A percentile compares a stretch with the other conserved stretches of the same genome.
These are phyloP conservation scores for Plenodomus biglobosus DNA, from an alignment of 2,329 filamentous ascomycete species.

Conservation along the genomic window DNA sequence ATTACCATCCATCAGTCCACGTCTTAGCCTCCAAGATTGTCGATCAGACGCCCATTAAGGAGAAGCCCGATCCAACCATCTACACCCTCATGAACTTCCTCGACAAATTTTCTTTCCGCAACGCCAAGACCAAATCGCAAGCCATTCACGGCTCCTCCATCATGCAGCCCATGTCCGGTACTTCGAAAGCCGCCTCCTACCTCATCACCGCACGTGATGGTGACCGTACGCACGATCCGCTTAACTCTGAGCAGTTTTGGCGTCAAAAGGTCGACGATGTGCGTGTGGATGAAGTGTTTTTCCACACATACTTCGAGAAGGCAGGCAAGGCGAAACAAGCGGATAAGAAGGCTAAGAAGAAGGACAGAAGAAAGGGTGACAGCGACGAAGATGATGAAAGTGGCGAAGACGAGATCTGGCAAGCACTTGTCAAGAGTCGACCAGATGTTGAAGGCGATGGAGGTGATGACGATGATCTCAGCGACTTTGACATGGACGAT, in stretches of 20 bases:
- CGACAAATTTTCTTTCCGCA: conserved; percentile 97
- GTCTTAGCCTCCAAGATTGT: conserved; percentile 77
- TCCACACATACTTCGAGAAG: conserved; percentile 92
- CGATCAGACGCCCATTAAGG: conserved; percentile 67
- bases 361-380: conserved; percentile 46
- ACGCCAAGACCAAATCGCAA: conserved; percentile 68
- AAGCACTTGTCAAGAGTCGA: conserved; percentile 78
- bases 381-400: conserved; percentile 54
- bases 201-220: conserved; percentile 63
- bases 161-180: conserved; percentile 86
- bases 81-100: conserved; percentile 94
- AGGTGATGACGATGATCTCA: conserved; percentile 59
- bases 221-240: conserved; percentile 60
- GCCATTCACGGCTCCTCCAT: conserved; percentile 78
- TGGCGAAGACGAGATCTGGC: conserved; percentile 83
- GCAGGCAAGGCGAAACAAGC: conserved; percentile 57
- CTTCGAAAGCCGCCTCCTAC: conserved; percentile 60
- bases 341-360: conserved; percentile 60
- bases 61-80: conserved; percentile 86
- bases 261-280: conserved; percentile 85
- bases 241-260: conserved; percentile 93
- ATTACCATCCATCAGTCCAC: conserved; percentile 92
- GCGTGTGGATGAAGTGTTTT: conserved; percentile 91
- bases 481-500: conserved; percentile 54
- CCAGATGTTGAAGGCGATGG: conserved; percentile 74